Base-by-base conservation (phyloP, 148 eudicot genomes). In the Fagopyrum homotropicum region DNA sequence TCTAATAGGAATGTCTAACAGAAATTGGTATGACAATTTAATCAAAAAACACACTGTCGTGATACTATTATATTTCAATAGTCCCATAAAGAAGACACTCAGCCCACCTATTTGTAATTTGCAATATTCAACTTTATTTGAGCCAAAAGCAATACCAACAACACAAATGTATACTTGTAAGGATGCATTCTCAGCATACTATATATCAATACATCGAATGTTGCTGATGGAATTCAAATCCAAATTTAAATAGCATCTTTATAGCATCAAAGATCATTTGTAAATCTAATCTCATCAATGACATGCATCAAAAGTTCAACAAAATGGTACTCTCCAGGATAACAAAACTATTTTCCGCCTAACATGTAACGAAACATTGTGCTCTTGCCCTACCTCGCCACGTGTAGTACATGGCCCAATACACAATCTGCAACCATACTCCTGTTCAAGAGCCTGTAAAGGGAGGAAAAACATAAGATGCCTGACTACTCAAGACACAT, bases 371-470 rank as follows among this genome's bases (percentile, higher is more conserved):
- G 69, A 64, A 64, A 64, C 69, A 64, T 26, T 6, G 4, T 48
- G 75, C 75, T 49, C 59, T 26, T 54, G 75, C 68, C 45, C 52
- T 80, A 95, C 98, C 96, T 95, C 98, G 9, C 98, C 98, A 60
- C 97, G 91, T n/a, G 97, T 95, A 54, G 97, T 95, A 64, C 98
- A 95, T 0, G 98, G 97, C 30, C 98, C 98, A 40, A 95, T 95
- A 79, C 99, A 95, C 77, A 95, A 76, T 76, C 83, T 87, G 86
- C 99, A 96, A 29, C 99, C 99, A 80, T 89, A 96, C 46, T 88
- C 87, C 88, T 73, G 80, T 85, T 96, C 99, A 83, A 96, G 76
- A 22, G 98, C 72, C 99, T 95, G 75, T 71, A 79, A 60, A 60
- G 43, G 49, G 17, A 19, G 59, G 22, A 44, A 73, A 49, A 55